Conservation (phyloP, 805 yeast genomes). For the Saccharomycopsis javanensis region DNA sequence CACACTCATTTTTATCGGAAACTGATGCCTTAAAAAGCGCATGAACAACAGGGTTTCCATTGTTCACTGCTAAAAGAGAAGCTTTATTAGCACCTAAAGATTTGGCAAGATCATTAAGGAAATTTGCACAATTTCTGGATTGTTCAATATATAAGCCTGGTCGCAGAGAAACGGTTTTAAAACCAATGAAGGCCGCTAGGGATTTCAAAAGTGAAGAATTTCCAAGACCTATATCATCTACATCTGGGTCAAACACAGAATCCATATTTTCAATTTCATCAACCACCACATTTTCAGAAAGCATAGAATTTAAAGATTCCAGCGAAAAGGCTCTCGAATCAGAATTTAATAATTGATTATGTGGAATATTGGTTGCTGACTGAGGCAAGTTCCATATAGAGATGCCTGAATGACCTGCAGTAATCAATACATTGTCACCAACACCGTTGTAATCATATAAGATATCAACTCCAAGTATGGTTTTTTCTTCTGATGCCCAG, state of each 20-base stretch:
- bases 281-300: conserved; percentile 32
- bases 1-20: conserved; percentile 10
- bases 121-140: conserved; percentile 79
- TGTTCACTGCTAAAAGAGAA: conserved; percentile 57
- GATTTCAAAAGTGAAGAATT: conserved; percentile 40
- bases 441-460: conserved; percentile 17
- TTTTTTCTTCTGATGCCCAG: conserved; percentile 46
- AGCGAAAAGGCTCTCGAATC: neutral
- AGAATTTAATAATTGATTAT: neutral
- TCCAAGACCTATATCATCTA: neutral
- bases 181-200: conserved; percentile 53
- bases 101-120: conserved; percentile 49
- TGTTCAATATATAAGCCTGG: conserved; percentile 65
- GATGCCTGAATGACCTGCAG: conserved; percentile 18
- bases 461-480: conserved; percentile 16
- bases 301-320: neutral
- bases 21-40: conserved; percentile 48
- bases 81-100: conserved; percentile 63
- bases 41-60: conserved; percentile 80
- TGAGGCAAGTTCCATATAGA: conserved; percentile 18
- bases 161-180: conserved; percentile 66
- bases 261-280: conserved; percentile 30
- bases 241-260: neutral
- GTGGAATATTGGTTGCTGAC: neutral
- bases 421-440: conserved; percentile 10